phyloP scores from a whole-genome alignment of 805 yeast species.

The Debaryomyces castellii region DNA sequence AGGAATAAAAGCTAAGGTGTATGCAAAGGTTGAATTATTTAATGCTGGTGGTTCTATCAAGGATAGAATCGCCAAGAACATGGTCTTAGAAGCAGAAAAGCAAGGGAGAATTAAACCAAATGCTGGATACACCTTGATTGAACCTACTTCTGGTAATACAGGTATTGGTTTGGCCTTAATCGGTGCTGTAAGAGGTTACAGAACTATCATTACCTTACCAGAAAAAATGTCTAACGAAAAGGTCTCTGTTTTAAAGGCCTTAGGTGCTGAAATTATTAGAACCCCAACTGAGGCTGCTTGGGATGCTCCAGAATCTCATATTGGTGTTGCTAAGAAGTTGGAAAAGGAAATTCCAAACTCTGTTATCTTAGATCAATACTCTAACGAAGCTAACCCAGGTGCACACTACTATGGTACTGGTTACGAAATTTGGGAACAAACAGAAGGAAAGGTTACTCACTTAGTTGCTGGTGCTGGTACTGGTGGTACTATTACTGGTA shows the following conservation, averaged over 20 bases:
- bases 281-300: constrained; percentile 92
- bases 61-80: constrained; percentile 83
- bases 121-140: constrained; percentile 71
- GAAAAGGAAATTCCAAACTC: constrained; percentile 84
- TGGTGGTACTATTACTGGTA: constrained; percentile 97
- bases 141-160: constrained; percentile 89
- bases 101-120: constrained; percentile 73
- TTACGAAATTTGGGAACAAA: constrained; percentile 79
- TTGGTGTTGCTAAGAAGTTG: constrained; percentile 80
- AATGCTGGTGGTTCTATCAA: constrained; percentile 90
- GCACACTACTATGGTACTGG: constrained; percentile 89
- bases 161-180: constrained; percentile 87
- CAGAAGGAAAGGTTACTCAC: constrained; percentile 67
- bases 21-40: constrained; percentile 78
- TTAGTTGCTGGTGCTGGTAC: constrained; percentile 93
- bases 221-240: constrained; percentile 92
- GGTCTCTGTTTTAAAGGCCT: constrained; percentile 81
- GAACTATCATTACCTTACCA: constrained; percentile 84
- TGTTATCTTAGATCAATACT: constrained; percentile 80
- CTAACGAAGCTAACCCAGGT: constrained; percentile 72
- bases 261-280: constrained; percentile 88
- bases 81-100: constrained; percentile 84
- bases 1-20: constrained; percentile 70
- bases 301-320: constrained; percentile 89
- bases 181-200: constrained; percentile 84